Percentiles rank a stretch among this genome's conserved stretches.
Conservation (phyloP, 2,329 filamentous ascomycete genomes). For the Aspergillus sp. region DNA sequence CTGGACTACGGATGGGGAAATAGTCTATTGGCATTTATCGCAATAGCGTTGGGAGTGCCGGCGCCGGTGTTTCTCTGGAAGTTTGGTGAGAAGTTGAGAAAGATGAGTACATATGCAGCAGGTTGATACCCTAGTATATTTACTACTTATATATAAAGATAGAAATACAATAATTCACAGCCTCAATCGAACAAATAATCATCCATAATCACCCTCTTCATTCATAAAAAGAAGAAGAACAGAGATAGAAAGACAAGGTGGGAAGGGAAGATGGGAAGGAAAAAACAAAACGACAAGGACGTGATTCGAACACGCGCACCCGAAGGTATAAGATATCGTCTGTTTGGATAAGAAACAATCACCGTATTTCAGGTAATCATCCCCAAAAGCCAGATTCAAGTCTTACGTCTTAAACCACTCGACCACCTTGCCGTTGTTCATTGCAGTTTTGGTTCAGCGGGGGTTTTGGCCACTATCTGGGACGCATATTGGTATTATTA, state of each 20-base stretch:
- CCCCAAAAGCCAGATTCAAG: background rate
- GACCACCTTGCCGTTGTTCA: background rate
- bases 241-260: no score
- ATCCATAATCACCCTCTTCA: no score
- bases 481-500: no score
- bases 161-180: no score
- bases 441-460: no score
- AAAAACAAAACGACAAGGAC: slow-evolving; percentile 6
- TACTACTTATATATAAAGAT: no score
- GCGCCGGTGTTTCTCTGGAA: slow-evolving; percentile 56
- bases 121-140: no score
- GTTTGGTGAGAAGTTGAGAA: slow-evolving; percentile 51
- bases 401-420: background rate
- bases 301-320: slow-evolving; percentile 8
- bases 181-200: no score
- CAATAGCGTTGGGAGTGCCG: slow-evolving; percentile 45
- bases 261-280: no score
- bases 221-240: no score
- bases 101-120: slow-evolving; percentile 53
- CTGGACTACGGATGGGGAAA: slow-evolving; percentile 46
- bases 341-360: background rate
- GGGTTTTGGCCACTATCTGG: no score
- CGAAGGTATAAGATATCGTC: slow-evolving; percentile 9
- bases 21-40: slow-evolving; percentile 44
- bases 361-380: no score